Base-by-base conservation (phyloP, 176 grass and related monocot species). In the Elaeis guineensis region DNA sequence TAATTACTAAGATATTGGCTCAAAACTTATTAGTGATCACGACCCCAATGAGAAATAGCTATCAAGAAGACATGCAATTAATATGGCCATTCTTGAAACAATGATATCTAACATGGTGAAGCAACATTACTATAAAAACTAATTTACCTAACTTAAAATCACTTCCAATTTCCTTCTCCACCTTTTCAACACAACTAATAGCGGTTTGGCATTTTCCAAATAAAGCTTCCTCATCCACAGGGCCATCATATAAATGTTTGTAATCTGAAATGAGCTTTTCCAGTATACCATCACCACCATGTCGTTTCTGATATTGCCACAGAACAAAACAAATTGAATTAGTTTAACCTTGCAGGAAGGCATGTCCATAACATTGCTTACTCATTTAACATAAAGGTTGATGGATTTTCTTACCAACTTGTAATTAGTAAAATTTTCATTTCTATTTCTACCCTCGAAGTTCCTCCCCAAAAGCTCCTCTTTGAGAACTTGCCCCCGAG, bases 261-360 rank as follows among this genome's bases (percentile, higher is more conserved):
- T 85, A 97, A 85, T 67, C 73, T 25, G 78, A 80, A 53, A 84
- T 62, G 65, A 91, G 62, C 54, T 91, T 97, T 58, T 89, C 84
- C 59, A 97, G 57, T 35, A 83, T 30, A 30, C 28, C 55, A 56
- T 83, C 80, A 69, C 51, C 60, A 65, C 51, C 71, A 35, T 69
- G 49, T 78, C 83, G 76, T 72, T 68, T 82, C 93, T 97, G 75
- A 12, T 74, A 68, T 66, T 62, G 28, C 56, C 52, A 52, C 23
- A 44, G 57, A 85, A 67, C 21, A 57, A 58, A 35, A 66, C 28
- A 30, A 30, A 30, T 7, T 17, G 58, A 73, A 24, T 39, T 55
- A 52, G 69, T 49, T 57, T 55, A 12, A 77, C 28, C 28, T 30
- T 30, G 28, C 5, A 30, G 28, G 28, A 50, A 3, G 17, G 17